Evolutionary conservation across 768 basidiomycete genomes (phyloP), one percentile per base, ranked within the genome.

Genomic region (Amanita polypyramis): DNA sequence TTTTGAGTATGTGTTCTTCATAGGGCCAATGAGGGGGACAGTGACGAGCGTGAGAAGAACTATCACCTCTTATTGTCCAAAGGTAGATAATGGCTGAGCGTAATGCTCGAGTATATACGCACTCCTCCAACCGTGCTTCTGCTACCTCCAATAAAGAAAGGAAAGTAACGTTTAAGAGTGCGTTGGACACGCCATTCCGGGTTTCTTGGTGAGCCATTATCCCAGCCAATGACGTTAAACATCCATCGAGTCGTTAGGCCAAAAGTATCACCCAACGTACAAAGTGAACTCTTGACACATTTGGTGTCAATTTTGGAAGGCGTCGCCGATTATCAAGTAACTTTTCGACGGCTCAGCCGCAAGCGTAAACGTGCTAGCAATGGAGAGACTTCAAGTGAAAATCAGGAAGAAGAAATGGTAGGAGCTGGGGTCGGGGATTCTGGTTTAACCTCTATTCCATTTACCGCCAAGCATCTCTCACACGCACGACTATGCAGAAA

Each of bases 131-230:
- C 55, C 79, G 86, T 35, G 76, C 75, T 23, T 79, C 70, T 53
- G 60, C 64, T 17, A 67, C 67, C 29, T 53, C 45, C 14, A 61
- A 27, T 27, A 27, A 60, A 37, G 84, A 87, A 19, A 75, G 70
- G 39, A 89, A 80, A 56, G 64, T 69, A 1, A 76, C 81, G 0
- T 88, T 78, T 66, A 88, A 79, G 54, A 73, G 76, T 50, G 80
- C 82, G 0, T 65, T 91, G 19, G 80, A 81, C 43, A 89, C 76
- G 51, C 88, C 88, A 2, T 82, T 84, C 55, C 72, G 73, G 9
- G 67, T 89, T 12, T 60, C 64, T 58, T 91, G 88, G 88, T 88
- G 56, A 51, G 56, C 47, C 49, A 38, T 43, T 52, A 25, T 52
- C 40, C 15, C 33, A 42, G n/a, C 27, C 25, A 42, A 55, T 52